A percentile compares a stretch with the other conserved stretches of the same genome.
Conservation (phyloP, 2,329 filamentous ascomycete genomes). For the Chrysoporthe deuterocubensis region DNA sequence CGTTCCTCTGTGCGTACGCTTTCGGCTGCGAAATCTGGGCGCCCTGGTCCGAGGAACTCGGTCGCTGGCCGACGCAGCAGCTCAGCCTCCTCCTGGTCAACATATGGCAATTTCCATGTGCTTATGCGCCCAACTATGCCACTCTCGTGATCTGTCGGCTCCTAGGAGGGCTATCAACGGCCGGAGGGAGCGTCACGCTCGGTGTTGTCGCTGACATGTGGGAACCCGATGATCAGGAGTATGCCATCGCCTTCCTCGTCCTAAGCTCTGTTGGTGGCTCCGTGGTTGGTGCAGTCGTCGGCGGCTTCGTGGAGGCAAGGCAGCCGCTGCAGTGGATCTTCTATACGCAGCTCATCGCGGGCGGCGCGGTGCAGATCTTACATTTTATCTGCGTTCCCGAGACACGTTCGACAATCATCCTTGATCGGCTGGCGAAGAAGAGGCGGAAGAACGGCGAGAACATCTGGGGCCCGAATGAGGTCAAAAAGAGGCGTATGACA, state of each 20-base stretch:
- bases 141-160: constrained; percentile 48
- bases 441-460: constrained; percentile 53
- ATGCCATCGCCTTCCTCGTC: constrained; percentile 64
- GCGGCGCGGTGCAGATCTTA: constrained; percentile 52
- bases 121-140: constrained; percentile 45
- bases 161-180: constrained; percentile 61
- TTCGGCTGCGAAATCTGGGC: constrained; percentile 58
- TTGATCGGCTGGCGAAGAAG: constrained; percentile 61
- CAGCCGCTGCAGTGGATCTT: constrained; percentile 57
- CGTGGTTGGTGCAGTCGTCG: constrained; percentile 57
- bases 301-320: constrained; percentile 31
- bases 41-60: constrained; percentile 58
- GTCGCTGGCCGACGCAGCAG: constrained; percentile 56
- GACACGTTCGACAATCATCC: constrained; percentile 59
- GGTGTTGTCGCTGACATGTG: constrained; percentile 69
- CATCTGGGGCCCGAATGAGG: constrained; percentile 52
- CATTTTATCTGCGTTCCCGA: constrained; percentile 58
- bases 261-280: constrained; percentile 60
- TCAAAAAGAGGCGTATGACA: constrained; percentile 34
- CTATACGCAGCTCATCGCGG: constrained; percentile 65
- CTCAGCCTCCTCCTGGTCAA: constrained; percentile 56
- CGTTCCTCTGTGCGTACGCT: constrained; percentile 56
- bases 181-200: constrained; percentile 67
- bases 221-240: constrained; percentile 59
- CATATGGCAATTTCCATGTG: constrained; percentile 55